Evolutionary conservation across 805 yeast genomes (phyloP), one percentile per base, ranked within the genome.

Genomic region (Candida montana): DNA sequence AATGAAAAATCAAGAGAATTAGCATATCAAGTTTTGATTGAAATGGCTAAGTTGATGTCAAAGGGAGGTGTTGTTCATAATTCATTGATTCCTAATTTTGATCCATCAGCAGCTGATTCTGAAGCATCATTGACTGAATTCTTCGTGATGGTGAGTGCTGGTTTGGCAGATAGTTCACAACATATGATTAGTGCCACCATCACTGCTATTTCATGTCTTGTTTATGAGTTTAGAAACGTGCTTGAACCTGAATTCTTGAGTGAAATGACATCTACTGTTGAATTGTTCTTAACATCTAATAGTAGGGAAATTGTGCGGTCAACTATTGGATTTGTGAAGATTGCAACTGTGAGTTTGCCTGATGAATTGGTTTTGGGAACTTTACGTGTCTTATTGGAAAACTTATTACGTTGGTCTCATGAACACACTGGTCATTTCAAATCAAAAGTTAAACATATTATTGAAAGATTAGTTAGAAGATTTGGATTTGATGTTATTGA

Each of bases 151-250:
- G 83, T 91, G 24, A 78, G 91, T 62, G 99, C 97, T 23, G 99
- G 99, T 68, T 71, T 95, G 51, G 96, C 93, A 29, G 96, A 96
- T 43, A 81, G 84, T 50, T 76, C 93, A 24, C 91, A 95, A 28
- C 95, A 91, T 66, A 91, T 91, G 96, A 85, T 93, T 26, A 86
- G 96, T 55, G 97, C 98, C n/a, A 80, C 91, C 2, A 80, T 93
- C 53, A 89, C 96, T 7, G 95, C 96, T 0, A 69, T 91, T 41
- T 81, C 95, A 34, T 82, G 96, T 57, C 67, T 91, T 34, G 72
- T 93, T 31, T 91, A 80, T 63, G 97, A 93, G 64, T 95, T 86
- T 66, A 82, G 82, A 53, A 76, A 76, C 40, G 67, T 69, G 29
- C 69, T 93, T 47, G 75, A 79, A 11, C 53, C 67, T 20, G 82